A percentile compares a stretch with the other conserved stretches of the same genome.
These are phyloP conservation scores for Umbelopsis sp. DNA, from an alignment of 371 early-diverging fungal species.

Conservation along the genomic window DNA sequence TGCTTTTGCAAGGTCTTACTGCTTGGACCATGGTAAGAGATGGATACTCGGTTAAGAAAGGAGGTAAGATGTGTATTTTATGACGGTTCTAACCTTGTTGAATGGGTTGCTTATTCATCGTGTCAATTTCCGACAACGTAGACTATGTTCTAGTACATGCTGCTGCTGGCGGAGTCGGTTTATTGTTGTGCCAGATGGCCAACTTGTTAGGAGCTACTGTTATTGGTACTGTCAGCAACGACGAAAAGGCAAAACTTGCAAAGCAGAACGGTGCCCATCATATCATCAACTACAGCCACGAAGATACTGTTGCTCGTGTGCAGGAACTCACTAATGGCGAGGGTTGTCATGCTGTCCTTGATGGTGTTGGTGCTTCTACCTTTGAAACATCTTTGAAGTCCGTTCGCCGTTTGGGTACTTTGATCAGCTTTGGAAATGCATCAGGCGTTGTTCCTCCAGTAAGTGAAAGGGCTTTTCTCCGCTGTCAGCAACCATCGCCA, in stretches of 20 bases:
- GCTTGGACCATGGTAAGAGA: conserved; percentile 79
- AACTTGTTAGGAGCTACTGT: conserved; percentile 83
- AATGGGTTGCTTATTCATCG: background rate
- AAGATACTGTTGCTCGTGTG: conserved; percentile 70
- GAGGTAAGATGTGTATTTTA: conserved; percentile 33
- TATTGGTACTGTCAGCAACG: conserved; percentile 87
- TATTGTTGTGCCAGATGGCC: conserved; percentile 75
- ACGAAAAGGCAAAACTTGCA: conserved; percentile 80
- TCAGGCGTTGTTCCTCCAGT: conserved; percentile 83
- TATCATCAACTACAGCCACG: conserved; percentile 73
- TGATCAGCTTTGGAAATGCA: conserved; percentile 94
- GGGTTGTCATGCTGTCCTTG: conserved; percentile 88
- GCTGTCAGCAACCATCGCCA: background rate
- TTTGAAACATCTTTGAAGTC: conserved; percentile 77
- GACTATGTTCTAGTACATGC: conserved; percentile 89
- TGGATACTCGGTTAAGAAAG: conserved; percentile 74
- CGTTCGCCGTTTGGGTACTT: conserved; percentile 76
- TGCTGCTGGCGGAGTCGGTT: conserved; percentile 92
- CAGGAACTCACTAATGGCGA: conserved; percentile 74
- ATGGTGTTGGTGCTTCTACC: conserved; percentile 91
- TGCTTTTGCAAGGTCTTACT: conserved; percentile 77
- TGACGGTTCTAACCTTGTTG: background rate
- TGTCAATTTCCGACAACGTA: background rate
- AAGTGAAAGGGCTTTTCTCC: conserved; percentile 15
- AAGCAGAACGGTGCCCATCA: conserved; percentile 77